A percentile compares a stretch with the other conserved stretches of the same genome.
phyloP scores from a whole-genome alignment of 1,284 basidiomycete genomes.

The Acaromyces ingoldii region DNA sequence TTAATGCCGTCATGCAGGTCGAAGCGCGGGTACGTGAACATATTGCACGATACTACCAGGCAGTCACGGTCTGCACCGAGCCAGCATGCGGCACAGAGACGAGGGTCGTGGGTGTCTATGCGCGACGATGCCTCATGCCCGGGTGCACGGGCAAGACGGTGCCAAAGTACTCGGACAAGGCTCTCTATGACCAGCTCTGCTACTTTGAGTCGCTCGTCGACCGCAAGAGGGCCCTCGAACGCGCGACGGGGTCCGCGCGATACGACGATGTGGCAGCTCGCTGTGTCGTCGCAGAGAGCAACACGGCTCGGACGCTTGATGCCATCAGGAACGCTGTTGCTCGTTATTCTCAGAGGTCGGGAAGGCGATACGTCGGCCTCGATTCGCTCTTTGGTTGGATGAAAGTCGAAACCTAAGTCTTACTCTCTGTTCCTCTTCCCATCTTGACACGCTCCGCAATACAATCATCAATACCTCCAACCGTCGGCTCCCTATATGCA shows the following conservation, averaged over 20 bases:
- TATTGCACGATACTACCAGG: conserved; percentile 79
- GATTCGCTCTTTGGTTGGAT: conserved; percentile 29
- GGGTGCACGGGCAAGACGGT: conserved; percentile 33
- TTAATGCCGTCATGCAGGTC: conserved; percentile 74
- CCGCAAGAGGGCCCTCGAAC: conserved; percentile 5
- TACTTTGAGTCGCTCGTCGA: conserved; percentile 44
- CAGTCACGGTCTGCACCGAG: conserved; percentile 83
- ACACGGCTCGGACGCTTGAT: neutral
- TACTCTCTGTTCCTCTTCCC: no score
- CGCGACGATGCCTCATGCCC: conserved; percentile 54
- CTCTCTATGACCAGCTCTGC: conserved; percentile 46
- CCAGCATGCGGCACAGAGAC: conserved; percentile 74
- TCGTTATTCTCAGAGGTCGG: conserved; percentile 40
- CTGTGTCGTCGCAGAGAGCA: conserved; percentile 5
- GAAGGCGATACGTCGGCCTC: conserved; percentile 42
- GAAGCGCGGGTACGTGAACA: conserved; percentile 74
- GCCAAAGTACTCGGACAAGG: conserved; percentile 37
- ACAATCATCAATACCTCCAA: no score
- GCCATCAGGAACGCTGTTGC: conserved; percentile 19
- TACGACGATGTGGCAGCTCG: conserved; percentile 22
- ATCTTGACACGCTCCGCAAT: no score
- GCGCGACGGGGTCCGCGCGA: conserved; percentile 12
- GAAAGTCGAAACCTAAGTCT: no score
- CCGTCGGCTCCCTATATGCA: no score
- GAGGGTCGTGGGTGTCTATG: conserved; percentile 88